Evolutionary conservation across 2,329 filamentous ascomycete genomes (phyloP).

Genomic region (Penicillium sp.): DNA sequence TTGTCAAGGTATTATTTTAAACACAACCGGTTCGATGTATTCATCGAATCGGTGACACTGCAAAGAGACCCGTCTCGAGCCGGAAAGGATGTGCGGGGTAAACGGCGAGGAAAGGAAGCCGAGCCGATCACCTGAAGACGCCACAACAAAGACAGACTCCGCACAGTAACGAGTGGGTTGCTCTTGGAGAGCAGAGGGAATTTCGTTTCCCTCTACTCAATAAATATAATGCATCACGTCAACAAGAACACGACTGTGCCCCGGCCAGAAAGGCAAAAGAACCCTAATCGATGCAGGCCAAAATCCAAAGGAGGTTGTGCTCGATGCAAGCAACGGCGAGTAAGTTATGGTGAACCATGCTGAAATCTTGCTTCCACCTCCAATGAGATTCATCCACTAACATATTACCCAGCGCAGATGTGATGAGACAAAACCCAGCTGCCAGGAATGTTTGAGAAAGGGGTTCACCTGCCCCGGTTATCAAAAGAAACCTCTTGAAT

Average conservation of each 20-base stretch:
- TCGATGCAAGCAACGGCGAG: conserved; percentile 34
- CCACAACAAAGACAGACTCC: conserved; percentile 11
- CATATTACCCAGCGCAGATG: conserved; percentile 29
- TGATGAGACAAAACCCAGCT: conserved; percentile 34
- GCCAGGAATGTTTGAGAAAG: conserved; percentile 29
- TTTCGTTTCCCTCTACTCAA: not conserved
- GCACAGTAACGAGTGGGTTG: not conserved
- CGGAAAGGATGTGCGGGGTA: conserved; percentile 17
- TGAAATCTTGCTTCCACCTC: conserved; percentile 9
- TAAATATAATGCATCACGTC: not conserved
- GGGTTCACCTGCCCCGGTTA: conserved; percentile 31
- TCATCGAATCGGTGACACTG: not conserved
- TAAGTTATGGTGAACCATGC: conserved; percentile 30
- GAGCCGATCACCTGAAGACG: conserved; percentile 22
- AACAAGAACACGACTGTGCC: conserved; percentile 2
- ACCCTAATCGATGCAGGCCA: conserved; percentile 32
- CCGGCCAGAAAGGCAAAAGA: conserved; percentile 27
- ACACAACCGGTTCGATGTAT: not conserved
- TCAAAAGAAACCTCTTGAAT: conserved; percentile 30
- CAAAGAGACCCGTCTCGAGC: not conserved
- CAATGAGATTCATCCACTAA: conserved; percentile 4
- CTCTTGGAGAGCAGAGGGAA: not conserved
- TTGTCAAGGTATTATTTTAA: not conserved
- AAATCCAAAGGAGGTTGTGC: conserved; percentile 33
- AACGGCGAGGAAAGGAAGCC: conserved; percentile 18